Percentiles rank a stretch among this genome's conserved stretches.
These are phyloP conservation scores for Lactarius akahatsu DNA, from an alignment of 768 basidiomycete species.

Conservation along the genomic window DNA sequence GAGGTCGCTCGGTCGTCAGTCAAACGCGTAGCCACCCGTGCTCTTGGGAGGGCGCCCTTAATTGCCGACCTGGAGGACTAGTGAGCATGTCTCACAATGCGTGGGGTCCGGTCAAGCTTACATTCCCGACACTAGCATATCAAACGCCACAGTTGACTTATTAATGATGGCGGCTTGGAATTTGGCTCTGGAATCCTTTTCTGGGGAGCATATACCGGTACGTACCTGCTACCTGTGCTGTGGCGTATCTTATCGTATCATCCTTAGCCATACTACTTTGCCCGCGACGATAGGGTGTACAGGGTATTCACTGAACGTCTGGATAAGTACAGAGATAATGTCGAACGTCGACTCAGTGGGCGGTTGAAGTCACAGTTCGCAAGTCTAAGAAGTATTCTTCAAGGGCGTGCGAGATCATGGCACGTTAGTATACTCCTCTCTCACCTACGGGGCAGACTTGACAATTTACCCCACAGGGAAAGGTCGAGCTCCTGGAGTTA, in stretches of 20 bases:
- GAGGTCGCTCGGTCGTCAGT: slow-evolving; percentile 72
- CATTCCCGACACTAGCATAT: slow-evolving; percentile 49
- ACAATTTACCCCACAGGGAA: slow-evolving; percentile 42
- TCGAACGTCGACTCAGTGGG: slow-evolving; percentile 49
- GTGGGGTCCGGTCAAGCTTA: neutral
- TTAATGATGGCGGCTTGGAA: slow-evolving; percentile 83
- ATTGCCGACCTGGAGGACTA: slow-evolving; percentile 90
- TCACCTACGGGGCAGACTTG: slow-evolving; percentile 10
- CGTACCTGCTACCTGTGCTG: slow-evolving; percentile 31
- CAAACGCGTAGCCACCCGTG: slow-evolving; percentile 81
- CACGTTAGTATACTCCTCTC: slow-evolving; percentile 19
- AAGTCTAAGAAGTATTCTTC: slow-evolving; percentile 40
- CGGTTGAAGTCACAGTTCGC: slow-evolving; percentile 71
- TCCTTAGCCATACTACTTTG: slow-evolving; percentile 78
- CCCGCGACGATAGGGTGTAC: slow-evolving; percentile 86
- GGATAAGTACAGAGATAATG: slow-evolving; percentile 40
- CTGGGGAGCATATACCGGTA: slow-evolving; percentile 73
- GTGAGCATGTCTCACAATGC: slow-evolving; percentile 45
- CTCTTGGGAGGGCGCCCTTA: slow-evolving; percentile 71
- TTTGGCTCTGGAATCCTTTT: slow-evolving; percentile 54
- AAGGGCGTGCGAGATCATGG: slow-evolving; percentile 28
- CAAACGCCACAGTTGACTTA: slow-evolving; percentile 87
- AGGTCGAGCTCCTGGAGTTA: slow-evolving; percentile 58
- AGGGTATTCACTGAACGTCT: slow-evolving; percentile 56
- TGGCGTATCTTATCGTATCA: slow-evolving; percentile 10